Evolutionary conservation across 805 yeast genomes (phyloP), one percentile per base, ranked within the genome.

Genomic region (Metschnikowia kunwiensis): DNA sequence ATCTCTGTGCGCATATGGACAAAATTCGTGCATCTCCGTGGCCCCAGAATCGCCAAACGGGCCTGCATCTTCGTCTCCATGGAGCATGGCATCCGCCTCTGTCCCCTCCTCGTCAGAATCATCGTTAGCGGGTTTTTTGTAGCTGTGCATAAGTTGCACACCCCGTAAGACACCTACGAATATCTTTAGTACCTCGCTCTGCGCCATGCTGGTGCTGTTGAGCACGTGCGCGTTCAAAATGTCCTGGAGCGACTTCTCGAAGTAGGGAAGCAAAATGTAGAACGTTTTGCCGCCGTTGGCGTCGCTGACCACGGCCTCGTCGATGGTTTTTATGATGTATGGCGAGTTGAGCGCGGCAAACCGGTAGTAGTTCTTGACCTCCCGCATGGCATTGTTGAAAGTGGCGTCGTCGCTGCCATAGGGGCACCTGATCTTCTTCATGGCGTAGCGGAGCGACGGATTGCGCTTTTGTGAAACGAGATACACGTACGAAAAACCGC

Each of bases 401-500:
- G 62, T 76, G 36, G 87, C 79, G 49, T 82, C 81, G 52, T 80
- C 85, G 30, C 83, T 73, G 1, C 96, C 96, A 60, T 81, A 85
- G 2, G 95, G 88, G 58, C 96, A 88, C 42, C 89, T 68, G 36
- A 87, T 85, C 64, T 85, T 84, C 65, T 89, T 89, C 53, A 89
- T 63, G 3, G 96, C 96, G 53, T 77, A 85, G 27, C 58, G 38
- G 12, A 61, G 56, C 24, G 72, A 73, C 22, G 71, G 63, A 45
- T 69, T 63, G 8, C 18, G 14, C 7, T 16, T 10, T 17, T 67
- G 57, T 11, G 77, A 70, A 3, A 88, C 95, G 15, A 87, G 65
- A 53, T 89, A 89, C 7, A 86, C 95, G 49, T 83, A 87, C 0
- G 95, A 81, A 54, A 83, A 84, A 10, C 93, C 94, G 2, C 95